These are phyloP conservation scores for Kwoniella heveanensis DNA, from an alignment of 768 basidiomycete genomes.

Conservation along the genomic window DNA sequence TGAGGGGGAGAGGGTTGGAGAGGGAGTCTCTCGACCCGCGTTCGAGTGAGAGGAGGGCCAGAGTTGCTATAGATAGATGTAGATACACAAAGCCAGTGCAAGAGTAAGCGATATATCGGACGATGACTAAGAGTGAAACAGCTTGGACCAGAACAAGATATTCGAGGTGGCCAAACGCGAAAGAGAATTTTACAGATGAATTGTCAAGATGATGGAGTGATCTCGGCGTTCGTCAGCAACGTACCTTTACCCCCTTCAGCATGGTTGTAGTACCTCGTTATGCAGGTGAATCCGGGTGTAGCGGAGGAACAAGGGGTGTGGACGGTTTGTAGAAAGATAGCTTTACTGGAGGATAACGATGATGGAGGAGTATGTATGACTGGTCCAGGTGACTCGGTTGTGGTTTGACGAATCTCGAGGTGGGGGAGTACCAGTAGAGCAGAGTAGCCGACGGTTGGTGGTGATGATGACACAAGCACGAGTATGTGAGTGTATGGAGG, in stretches of 20 bases:
- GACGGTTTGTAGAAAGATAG: neutral
- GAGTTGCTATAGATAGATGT: constrained; percentile 28
- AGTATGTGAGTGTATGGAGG: too few relatives aligned
- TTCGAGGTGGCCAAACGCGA: neutral
- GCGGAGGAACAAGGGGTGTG: neutral
- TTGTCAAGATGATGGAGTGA: neutral
- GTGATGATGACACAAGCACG: neutral
- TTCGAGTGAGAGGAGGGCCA: constrained; percentile 35
- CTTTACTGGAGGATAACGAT: neutral
- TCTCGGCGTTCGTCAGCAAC: constrained; percentile 5
- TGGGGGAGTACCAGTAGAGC: too few relatives aligned
- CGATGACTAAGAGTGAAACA: neutral
- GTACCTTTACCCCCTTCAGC: constrained; percentile 53
- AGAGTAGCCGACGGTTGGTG: neutral
- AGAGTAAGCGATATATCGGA: neutral
- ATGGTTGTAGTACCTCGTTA: constrained; percentile 15
- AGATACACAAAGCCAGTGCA: neutral
- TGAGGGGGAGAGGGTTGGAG: constrained; percentile 45
- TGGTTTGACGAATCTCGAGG: neutral
- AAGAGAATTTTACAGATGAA: neutral
- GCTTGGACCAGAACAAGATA: too few relatives aligned
- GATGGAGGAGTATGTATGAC: constrained; percentile 1
- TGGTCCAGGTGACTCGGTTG: neutral
- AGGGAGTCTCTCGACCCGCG: constrained; percentile 31
- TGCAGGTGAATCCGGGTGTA: neutral